Percentiles rank a stretch among this genome's conserved stretches.
These are phyloP conservation scores for Mycena olivaceomarginata DNA, from an alignment of 768 basidiomycete species.

Conservation along the genomic window DNA sequence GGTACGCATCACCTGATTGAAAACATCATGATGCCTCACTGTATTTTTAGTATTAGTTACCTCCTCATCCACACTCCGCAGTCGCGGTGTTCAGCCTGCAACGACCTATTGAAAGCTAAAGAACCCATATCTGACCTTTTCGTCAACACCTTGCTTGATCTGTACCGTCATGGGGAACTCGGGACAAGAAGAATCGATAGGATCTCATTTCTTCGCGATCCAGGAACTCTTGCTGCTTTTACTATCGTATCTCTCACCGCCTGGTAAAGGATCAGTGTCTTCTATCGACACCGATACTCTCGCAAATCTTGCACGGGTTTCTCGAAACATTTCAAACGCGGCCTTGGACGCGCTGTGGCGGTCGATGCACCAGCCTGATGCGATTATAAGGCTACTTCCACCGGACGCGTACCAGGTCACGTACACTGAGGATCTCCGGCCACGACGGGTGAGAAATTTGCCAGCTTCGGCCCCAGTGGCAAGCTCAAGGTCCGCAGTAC, in stretches of 20 bases:
- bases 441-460: background rate
- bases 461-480: background rate
- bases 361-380: slow-evolving; percentile 36
- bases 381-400: slow-evolving; percentile 35
- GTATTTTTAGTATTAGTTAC: no score
- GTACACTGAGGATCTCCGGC: background rate
- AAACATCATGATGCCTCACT: no score
- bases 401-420: slow-evolving; percentile 22
- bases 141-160: no score
- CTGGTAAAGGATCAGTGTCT: slow-evolving; percentile 23
- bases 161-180: background rate
- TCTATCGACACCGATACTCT: slow-evolving; percentile 37
- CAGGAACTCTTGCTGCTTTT: slow-evolving; percentile 41
- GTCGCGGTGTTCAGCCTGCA: no score
- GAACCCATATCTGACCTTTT: no score
- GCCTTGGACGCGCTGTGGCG: slow-evolving; percentile 41
- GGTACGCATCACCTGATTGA: no score
- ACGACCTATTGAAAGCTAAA: no score
- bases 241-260: slow-evolving; percentile 32
- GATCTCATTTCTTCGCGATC: slow-evolving; percentile 40
- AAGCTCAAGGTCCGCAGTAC: slow-evolving; percentile 16
- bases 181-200: slow-evolving; percentile 32
- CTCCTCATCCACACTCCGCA: no score
- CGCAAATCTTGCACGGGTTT: slow-evolving; percentile 38
- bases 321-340: slow-evolving; percentile 36